phyloP scores from a whole-genome alignment of 306 rosid species.

The Ormosia emarginata region DNA sequence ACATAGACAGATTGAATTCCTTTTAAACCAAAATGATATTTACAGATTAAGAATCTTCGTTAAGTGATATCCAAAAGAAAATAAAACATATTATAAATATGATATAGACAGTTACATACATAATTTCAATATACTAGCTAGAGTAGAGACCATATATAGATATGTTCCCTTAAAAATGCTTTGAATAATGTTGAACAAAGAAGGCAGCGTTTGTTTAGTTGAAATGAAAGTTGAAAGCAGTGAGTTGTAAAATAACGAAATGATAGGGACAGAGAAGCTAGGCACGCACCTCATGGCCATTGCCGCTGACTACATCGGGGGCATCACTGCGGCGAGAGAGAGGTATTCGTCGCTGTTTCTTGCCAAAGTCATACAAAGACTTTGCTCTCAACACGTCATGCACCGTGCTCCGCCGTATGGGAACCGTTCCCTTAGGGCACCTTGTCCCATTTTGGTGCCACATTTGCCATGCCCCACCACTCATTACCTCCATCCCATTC shows the following conservation, averaged over 20 bases:
- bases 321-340: slow-evolving; percentile 39
- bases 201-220: neutral
- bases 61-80: neutral
- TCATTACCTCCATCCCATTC: neutral
- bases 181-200: neutral
- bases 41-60: neutral
- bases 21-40: neutral
- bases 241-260: neutral
- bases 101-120: neutral
- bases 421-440: slow-evolving; percentile 83
- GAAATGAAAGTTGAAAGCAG: neutral
- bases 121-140: neutral
- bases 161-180: neutral
- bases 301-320: slow-evolving; percentile 66
- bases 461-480: slow-evolving; percentile 47
- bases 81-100: neutral
- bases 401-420: slow-evolving; percentile 64
- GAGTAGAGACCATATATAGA: neutral
- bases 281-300: slow-evolving; percentile 79
- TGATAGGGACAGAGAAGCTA: neutral
- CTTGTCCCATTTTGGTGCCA: slow-evolving; percentile 84
- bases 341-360: slow-evolving; percentile 42
- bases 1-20: neutral
- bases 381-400: slow-evolving; percentile 71
- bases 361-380: slow-evolving; percentile 78